Percentiles rank a stretch among this genome's conserved stretches.
phyloP scores from a whole-genome alignment of 1,284 basidiomycete genomes.

The Cryptococcus neoformans region DNA sequence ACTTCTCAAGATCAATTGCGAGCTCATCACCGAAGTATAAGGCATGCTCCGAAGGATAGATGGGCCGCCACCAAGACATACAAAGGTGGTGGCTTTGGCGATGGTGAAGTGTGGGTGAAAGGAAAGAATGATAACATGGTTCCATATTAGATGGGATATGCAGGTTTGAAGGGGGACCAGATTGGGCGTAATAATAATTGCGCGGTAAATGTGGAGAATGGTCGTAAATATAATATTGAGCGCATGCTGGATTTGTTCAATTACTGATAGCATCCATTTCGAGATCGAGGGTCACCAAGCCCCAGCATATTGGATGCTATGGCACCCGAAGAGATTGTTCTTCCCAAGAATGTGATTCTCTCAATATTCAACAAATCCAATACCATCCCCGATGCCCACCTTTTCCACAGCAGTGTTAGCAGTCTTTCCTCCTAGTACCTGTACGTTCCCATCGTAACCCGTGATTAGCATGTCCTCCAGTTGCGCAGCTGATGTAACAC shows the following conservation, averaged over 20 bases:
- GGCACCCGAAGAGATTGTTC: conserved; percentile 55
- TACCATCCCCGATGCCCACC: conserved; percentile 48
- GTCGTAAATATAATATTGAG: conserved; percentile 42
- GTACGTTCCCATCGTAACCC: conserved; percentile 53
- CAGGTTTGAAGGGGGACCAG: conserved; percentile 43
- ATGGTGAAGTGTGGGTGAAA: conserved; percentile 54
- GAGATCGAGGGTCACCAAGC: conserved; percentile 29
- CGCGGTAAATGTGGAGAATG: conserved; percentile 26
- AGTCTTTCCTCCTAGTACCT: conserved; percentile 50
- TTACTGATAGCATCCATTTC: neutral
- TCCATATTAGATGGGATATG: conserved; percentile 19
- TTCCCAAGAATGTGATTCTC: conserved; percentile 40
- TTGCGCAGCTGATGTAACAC: conserved; percentile 50
- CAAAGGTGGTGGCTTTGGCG: conserved; percentile 52
- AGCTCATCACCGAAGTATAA: conserved; percentile 28
- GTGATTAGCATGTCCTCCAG: conserved; percentile 47
- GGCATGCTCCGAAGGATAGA: conserved; percentile 45
- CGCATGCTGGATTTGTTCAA: conserved; percentile 34
- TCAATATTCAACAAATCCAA: conserved; percentile 51
- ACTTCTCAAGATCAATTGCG: conserved; percentile 46
- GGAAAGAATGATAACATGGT: conserved; percentile 49
- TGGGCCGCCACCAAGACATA: conserved; percentile 50
- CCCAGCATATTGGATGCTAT: conserved; percentile 55
- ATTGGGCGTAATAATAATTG: conserved; percentile 48
- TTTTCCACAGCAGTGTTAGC: conserved; percentile 50